These are phyloP conservation scores for Phlebiopsis flavidoalba DNA, from an alignment of 768 basidiomycete species.

Conservation along the genomic window DNA sequence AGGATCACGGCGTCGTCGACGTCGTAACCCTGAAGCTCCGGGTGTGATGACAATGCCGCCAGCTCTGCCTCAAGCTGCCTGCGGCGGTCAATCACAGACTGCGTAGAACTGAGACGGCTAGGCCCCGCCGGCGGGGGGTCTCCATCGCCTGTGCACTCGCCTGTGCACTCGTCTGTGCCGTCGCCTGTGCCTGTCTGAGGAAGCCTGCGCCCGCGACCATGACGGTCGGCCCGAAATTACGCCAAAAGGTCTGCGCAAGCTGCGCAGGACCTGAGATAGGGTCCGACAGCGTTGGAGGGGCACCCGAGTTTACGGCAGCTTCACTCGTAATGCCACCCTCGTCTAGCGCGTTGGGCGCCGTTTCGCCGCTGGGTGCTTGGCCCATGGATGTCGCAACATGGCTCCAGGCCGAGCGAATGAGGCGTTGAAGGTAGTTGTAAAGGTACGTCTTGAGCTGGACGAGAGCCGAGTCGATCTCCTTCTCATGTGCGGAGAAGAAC, in stretches of 20 bases:
- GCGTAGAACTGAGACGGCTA: conserved; percentile 19
- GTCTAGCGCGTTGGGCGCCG: conserved; percentile 15
- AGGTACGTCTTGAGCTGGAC: conserved; percentile 54
- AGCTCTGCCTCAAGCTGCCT: conserved; percentile 55
- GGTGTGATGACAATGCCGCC: conserved; percentile 35
- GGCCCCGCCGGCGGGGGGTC: conserved; percentile 14
- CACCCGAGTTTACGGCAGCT: conserved; percentile 22
- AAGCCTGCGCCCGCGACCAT: conserved; percentile 64
- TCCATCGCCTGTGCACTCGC: conserved; percentile 13
- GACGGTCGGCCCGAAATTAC: conserved; percentile 70
- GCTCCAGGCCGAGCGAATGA: conserved; percentile 62
- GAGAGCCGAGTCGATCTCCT: conserved; percentile 78
- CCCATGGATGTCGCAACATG: conserved; percentile 46
- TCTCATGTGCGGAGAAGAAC: conserved; percentile 77
- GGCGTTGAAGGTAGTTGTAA: conserved; percentile 62
- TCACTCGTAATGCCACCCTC: conserved; percentile 18
- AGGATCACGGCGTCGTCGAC: conserved; percentile 21
- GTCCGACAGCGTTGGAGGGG: conserved; percentile 44
- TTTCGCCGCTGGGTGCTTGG: conserved; percentile 28
- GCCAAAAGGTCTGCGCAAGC: conserved; percentile 65
- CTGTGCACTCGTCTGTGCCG: conserved; percentile 17
- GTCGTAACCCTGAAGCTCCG: conserved; percentile 18
- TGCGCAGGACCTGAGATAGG: conserved; percentile 62
- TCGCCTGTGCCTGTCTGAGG: conserved; percentile 37
- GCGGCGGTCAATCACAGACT: conserved; percentile 39